phyloP scores from a whole-genome alignment of 2,329 filamentous ascomycete genomes.

The Ophiocordyceps camponoti-leonardi region DNA sequence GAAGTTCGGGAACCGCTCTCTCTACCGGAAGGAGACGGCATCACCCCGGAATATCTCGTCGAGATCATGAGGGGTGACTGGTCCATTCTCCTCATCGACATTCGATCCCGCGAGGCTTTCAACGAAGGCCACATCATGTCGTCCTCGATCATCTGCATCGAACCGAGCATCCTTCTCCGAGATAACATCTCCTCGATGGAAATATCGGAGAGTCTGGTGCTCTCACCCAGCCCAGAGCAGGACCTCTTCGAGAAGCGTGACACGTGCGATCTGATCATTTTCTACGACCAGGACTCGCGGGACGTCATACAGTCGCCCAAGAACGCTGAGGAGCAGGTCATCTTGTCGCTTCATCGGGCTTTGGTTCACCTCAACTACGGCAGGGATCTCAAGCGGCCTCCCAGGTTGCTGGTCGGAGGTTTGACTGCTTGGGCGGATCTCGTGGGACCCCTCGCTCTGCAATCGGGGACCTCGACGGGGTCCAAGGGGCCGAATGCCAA shows the following conservation, averaged over 20 bases:
- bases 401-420: constrained; percentile 67
- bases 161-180: constrained; percentile 56
- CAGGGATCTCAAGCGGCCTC: constrained; percentile 53
- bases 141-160: constrained; percentile 73
- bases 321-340: constrained; percentile 28
- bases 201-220: constrained; percentile 49
- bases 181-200: constrained; percentile 46
- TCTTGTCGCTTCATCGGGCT: constrained; percentile 61
- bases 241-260: constrained; percentile 54
- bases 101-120: constrained; percentile 63
- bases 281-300: constrained; percentile 61
- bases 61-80: constrained; percentile 42
- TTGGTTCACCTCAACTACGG: constrained; percentile 71
- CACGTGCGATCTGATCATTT: constrained; percentile 73
- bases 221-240: constrained; percentile 61
- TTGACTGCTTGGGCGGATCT: constrained; percentile 74
- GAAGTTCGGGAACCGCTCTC: constrained; percentile 22
- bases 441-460: constrained; percentile 51
- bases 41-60: constrained; percentile 54
- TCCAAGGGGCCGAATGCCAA: constrained; percentile 4
- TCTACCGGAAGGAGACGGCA: constrained; percentile 35
- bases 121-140: constrained; percentile 81
- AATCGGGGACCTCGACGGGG: constrained; percentile 21
- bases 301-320: constrained; percentile 22
- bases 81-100: constrained; percentile 69